Base-by-base conservation (phyloP, 2,329 filamentous ascomycete species). In the Trichophyton equinum region DNA sequence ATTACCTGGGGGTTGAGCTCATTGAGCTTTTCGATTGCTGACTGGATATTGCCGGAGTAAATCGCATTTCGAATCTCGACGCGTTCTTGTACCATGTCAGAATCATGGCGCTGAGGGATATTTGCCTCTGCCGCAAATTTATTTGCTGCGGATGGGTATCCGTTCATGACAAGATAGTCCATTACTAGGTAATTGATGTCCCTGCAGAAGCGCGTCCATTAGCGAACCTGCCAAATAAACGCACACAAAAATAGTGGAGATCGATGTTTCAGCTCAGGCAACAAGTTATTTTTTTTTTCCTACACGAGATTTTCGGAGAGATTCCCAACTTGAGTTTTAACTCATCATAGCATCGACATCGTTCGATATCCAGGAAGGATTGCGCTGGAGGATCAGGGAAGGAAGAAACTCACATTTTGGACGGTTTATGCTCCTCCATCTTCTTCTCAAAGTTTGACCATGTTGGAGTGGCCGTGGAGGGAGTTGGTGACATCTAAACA, bases 281-380 rank as follows among this genome's bases (percentile, higher is more conserved):
- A 84, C 85, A 88, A 87, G 84, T 88, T 85, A 89, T 81, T 42
- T 78, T 80, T 75, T 85, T 90, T 85, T 55, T 55, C 99, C 94
- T 87, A 89, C 94, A 99, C 82, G 76, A 68, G 67, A 74, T 77
- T 84, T 89, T 97, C 89, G 88, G 94, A 99, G 95, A 99, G 94
- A 99, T 99, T 99, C 94, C 94, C 94, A 99, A 85, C 83, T 96
- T 95, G 86, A 89, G 86, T 85, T 81, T 78, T 78, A 64, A 81
- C 79, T 72, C 83, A 89, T 95, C 91, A 95, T 95, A 84, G 79
- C 70, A 69, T 64, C 55, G 60, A 36, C 58, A 60, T 70, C 55
- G 63, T 38, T 38, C 9, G 9, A 61, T 30, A 60, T 61, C 58
- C 53, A 13, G 59, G 61, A 20, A 18, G 36, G 46, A 62, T 56